Conservation (phyloP, 805 yeast genomes). For the Pichia rugopelliculosa region DNA sequence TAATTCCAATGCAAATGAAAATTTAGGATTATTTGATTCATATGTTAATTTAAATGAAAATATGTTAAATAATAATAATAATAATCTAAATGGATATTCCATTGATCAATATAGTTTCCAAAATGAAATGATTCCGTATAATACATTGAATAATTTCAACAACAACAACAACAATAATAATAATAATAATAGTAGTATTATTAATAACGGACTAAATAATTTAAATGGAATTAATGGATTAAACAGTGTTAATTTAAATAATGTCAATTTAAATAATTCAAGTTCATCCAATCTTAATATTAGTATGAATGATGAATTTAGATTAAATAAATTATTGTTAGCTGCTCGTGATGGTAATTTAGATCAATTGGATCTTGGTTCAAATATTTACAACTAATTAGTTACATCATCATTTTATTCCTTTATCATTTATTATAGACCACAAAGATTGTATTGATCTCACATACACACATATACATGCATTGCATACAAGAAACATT, state of each 20-base stretch:
- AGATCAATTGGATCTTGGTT: slow-evolving; percentile 41
- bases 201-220: slow-evolving; percentile 9
- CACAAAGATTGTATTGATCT: neutral
- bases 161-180: neutral
- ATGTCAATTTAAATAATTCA: neutral
- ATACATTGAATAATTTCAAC: slow-evolving; percentile 12
- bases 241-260: neutral
- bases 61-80: slow-evolving; percentile 11
- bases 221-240: neutral
- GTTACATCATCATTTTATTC: neutral
- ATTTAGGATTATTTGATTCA: slow-evolving; percentile 21
- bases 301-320: slow-evolving; percentile 22
- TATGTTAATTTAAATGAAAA: slow-evolving; percentile 19
- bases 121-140: slow-evolving; percentile 24
- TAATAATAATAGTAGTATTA: slow-evolving; percentile 2
- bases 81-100: slow-evolving; percentile 9
- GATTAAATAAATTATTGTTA: slow-evolving; percentile 44
- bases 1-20: neutral
- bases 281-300: slow-evolving; percentile 4
- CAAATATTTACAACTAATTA: slow-evolving; percentile 29
- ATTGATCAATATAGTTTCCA: slow-evolving; percentile 17
- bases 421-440: neutral
- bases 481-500: neutral
- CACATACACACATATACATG: neutral
- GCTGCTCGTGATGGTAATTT: slow-evolving; percentile 51